These are phyloP conservation scores for Silene coronaria DNA, from an alignment of 179 eudicot genomes.

Conservation along the genomic window DNA sequence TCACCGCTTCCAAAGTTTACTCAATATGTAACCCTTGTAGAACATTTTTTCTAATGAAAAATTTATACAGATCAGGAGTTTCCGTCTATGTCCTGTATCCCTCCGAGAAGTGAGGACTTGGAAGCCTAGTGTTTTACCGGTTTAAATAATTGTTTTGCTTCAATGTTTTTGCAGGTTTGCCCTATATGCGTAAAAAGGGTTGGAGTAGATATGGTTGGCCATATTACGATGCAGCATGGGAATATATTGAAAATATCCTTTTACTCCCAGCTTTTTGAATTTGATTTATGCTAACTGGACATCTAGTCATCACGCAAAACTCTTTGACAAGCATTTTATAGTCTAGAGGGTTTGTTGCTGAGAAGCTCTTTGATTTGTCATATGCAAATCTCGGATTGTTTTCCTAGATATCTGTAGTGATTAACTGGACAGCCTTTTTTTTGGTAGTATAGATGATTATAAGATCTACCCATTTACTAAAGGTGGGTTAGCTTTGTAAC, in stretches of 20 bases:
- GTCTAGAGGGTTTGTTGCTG: too few species aligned
- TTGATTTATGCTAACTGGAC: not conserved
- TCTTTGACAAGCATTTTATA: not conserved
- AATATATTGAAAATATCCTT: constrained; percentile 84
- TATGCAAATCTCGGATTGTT: not conserved
- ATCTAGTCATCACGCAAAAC: not conserved
- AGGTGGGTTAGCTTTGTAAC: not conserved
- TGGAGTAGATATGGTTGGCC: constrained; percentile 71
- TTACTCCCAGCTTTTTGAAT: constrained; percentile 12
- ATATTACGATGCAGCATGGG: constrained; percentile 69
- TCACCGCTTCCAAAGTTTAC: not conserved
- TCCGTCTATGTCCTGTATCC: not conserved
- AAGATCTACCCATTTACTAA: not conserved
- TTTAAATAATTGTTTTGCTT: constrained; percentile 3
- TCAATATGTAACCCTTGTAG: not conserved
- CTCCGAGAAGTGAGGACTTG: not conserved
- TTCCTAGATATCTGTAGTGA: not conserved
- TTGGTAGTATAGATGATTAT: not conserved
- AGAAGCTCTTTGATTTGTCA: not conserved
- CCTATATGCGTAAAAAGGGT: constrained; percentile 73
- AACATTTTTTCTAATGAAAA: not conserved
- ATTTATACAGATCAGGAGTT: not conserved
- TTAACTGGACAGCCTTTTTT: not conserved
- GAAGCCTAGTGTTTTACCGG: not conserved
- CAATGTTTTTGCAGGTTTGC: constrained; percentile 52